Base-by-base conservation (phyloP, 2,329 filamentous ascomycete genomes). In the Sclerotinia spermophila region DNA sequence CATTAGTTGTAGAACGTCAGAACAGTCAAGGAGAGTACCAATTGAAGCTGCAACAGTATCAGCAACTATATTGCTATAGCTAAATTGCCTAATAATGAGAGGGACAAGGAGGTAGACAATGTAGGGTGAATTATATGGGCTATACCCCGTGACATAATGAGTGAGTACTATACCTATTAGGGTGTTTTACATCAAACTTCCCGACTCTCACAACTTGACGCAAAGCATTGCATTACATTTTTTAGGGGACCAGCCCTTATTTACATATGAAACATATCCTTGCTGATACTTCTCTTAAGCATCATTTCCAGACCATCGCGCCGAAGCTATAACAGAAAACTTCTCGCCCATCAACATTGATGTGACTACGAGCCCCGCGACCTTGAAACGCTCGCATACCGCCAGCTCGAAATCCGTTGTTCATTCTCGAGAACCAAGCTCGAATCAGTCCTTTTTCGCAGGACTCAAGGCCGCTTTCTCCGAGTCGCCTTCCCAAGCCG, bases 341-440 rank as follows among this genome's bases (percentile, higher is more conserved):
- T 73, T 74, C 67, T 73, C 74, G 40, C 76, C 76, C 51, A 74
- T 76, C 69, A 75, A 76, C 56, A 72, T 76, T 70, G 77, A 78
- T 56, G 70, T 74, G 33, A 67, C 61, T 44, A 24, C 69, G 71
- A 76, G 75, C 75, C 75, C 76, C 73, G 73, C 75, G 45, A 76
- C 77, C 17, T 72, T 78, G 75, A 79, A 78, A 75, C 77, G 74
- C 33, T 74, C 74, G 33, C 71, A 72, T 56, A 71, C 74, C n/a
- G 67, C 74, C 24, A 73, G 72, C 61, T 73, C 73, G 27, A 76
- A 70, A 71, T 71, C 75, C 64, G 67, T 69, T 17, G 60, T 69
- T 51, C 73, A 75, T 72, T 75, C 69, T 44, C 70, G 75, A 71
- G 77, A 78, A 44, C 72, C 74, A 62, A 72, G 71, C 62, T 68